phyloP scores from a whole-genome alignment of 257 asterid genomes.

The Forsythia viridissima region DNA sequence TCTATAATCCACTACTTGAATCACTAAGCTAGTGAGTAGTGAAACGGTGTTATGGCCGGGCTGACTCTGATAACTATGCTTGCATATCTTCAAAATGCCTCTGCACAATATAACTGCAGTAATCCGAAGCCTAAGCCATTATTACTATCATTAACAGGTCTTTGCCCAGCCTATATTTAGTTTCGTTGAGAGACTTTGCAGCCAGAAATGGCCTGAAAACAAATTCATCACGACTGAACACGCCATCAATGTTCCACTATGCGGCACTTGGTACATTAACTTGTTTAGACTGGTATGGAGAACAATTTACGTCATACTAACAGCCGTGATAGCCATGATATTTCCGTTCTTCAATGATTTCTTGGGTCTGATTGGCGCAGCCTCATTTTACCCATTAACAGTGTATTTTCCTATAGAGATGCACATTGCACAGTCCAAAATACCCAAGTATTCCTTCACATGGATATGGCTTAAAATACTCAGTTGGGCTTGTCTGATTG shows the following conservation, averaged over 20 bases:
- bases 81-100: background rate
- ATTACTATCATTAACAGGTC: constrained; percentile 30
- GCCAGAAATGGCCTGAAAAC: constrained; percentile 43
- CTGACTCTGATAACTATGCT: background rate
- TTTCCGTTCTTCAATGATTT: constrained; percentile 59
- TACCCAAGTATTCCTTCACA: constrained; percentile 43
- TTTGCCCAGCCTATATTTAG: constrained; percentile 57
- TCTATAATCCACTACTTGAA: constrained; percentile 16
- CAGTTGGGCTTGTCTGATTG: constrained; percentile 50
- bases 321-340: constrained; percentile 57
- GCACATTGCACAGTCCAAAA: constrained; percentile 53
- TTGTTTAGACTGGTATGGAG: constrained; percentile 54
- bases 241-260: constrained; percentile 26
- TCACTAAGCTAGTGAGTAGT: background rate
- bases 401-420: constrained; percentile 63
- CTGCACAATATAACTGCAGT: no score
- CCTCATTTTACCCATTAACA: constrained; percentile 52
- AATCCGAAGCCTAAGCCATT: no score
- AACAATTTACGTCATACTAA: constrained; percentile 41
- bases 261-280: constrained; percentile 30
- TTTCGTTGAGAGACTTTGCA: constrained; percentile 44
- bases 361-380: constrained; percentile 58
- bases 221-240: constrained; percentile 42
- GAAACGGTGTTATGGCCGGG: no score
- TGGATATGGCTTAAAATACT: constrained; percentile 60